These are phyloP conservation scores for Phytophthora capsici DNA, from an alignment of 352 stramenopile species.

Conservation along the genomic window DNA sequence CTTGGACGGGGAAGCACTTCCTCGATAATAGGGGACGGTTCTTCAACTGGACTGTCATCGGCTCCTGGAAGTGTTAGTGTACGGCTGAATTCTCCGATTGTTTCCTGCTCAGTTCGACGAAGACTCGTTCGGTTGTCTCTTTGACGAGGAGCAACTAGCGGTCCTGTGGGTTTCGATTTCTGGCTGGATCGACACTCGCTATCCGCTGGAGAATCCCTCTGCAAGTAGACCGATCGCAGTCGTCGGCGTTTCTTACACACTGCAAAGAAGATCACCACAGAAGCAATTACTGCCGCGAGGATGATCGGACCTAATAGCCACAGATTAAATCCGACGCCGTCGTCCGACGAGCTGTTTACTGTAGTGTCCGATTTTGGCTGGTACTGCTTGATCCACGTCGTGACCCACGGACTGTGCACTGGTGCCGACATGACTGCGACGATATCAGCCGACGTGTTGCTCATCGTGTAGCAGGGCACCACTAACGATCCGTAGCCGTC, in stretches of 20 bases:
- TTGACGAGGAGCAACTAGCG: conserved; percentile 14
- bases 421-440: conserved; percentile 32
- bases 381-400: conserved; percentile 40
- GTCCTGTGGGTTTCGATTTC: conserved; percentile 27
- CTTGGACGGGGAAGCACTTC: conserved; percentile 26
- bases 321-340: conserved; percentile 24
- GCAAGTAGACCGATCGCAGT: conserved; percentile 23
- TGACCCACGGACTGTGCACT: conserved; percentile 31
- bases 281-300: conserved; percentile 2
- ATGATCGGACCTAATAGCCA: conserved; percentile 36
- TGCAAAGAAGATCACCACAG: conserved; percentile 15
- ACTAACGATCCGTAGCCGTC: conserved; percentile 44
- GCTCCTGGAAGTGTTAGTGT: conserved; percentile 30
- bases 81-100: conserved; percentile 35
- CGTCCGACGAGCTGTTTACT: conserved; percentile 21
- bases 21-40: conserved; percentile 19
- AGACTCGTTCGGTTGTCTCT: conserved; percentile 31
- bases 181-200: conserved; percentile 13
- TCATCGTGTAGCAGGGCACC: conserved; percentile 46
- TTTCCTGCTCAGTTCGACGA: conserved; percentile 35
- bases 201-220: conserved; percentile 20
- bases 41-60: conserved; percentile 28
- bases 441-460: conserved; percentile 30
- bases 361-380: conserved; percentile 17
- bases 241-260: conserved; percentile 29